phyloP scores from a whole-genome alignment of 2,329 filamentous ascomycete species.

The Alternaria ventricosa region DNA sequence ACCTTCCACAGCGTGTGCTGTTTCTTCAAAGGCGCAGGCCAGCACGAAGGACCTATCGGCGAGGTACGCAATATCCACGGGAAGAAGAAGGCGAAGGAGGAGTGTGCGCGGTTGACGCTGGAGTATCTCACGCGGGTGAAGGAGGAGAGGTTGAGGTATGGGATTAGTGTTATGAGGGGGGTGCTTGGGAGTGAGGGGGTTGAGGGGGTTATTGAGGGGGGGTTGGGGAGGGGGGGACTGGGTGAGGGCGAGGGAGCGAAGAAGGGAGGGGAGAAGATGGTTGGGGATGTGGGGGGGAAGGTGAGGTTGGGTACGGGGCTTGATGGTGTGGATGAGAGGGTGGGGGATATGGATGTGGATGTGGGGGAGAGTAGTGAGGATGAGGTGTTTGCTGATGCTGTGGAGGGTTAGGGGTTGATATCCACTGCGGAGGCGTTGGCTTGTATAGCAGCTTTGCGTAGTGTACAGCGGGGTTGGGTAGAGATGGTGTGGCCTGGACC shows the following conservation, averaged over 20 bases:
- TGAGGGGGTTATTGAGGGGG: background rate
- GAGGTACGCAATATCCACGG: conserved; percentile 54
- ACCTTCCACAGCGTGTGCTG: conserved; percentile 48
- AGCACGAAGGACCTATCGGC: conserved; percentile 46
- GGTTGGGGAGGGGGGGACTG: background rate
- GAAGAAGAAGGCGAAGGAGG: conserved; percentile 58
- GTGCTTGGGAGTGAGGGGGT: conserved; percentile 7
- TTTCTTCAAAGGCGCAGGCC: conserved; percentile 36
- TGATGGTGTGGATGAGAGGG: background rate
- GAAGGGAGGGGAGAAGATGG: conserved; percentile 1
- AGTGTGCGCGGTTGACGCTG: conserved; percentile 53
- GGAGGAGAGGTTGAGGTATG: conserved; percentile 26
- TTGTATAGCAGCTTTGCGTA: background rate
- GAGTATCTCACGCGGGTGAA: conserved; percentile 48
- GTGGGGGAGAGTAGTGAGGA: background rate
- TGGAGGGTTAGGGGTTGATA: background rate
- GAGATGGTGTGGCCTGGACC: fast-evolving
- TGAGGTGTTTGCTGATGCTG: background rate
- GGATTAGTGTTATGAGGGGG: conserved; percentile 21
- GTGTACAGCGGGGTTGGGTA: too few species aligned
- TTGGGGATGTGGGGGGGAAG: background rate
- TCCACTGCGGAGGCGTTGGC: background rate
- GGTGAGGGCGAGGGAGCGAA: background rate
- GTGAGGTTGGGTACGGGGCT: background rate
- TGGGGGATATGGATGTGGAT: background rate